Evolutionary conservation across 441 rosid genomes (phyloP).

Genomic region (Biscutella laevigata): DNA sequence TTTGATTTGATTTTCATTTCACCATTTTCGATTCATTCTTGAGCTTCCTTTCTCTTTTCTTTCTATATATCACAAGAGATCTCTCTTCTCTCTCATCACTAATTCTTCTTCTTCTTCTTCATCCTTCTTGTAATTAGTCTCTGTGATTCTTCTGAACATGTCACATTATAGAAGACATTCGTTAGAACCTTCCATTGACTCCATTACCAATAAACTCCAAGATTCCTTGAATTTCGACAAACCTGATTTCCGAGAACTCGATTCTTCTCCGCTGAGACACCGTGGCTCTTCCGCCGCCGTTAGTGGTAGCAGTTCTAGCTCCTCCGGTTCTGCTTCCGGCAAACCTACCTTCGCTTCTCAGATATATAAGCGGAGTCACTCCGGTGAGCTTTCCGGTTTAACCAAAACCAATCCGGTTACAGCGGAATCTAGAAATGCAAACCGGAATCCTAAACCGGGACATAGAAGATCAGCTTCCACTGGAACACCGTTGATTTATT

Average conservation of each 20-base stretch:
- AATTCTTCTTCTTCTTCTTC: slow-evolving; percentile 8
- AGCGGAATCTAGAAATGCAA: slow-evolving; percentile 28
- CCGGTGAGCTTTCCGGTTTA: slow-evolving; percentile 27
- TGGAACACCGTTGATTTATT: slow-evolving; percentile 54
- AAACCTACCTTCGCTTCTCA: slow-evolving; percentile 23
- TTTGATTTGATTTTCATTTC: no score
- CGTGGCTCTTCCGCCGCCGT: slow-evolving; percentile 29
- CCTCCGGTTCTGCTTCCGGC: slow-evolving; percentile 45
- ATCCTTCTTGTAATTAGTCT: neutral
- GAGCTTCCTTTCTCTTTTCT: neutral
- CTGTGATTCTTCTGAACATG: slow-evolving; percentile 9
- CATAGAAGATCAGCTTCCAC: slow-evolving; percentile 65
- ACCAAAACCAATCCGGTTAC: slow-evolving; percentile 17
- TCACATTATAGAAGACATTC: slow-evolving; percentile 32
- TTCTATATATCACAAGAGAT: slow-evolving; percentile 30
- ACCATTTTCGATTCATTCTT: slow-evolving; percentile 17
- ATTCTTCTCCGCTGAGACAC: slow-evolving; percentile 40
- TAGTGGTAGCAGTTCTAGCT: slow-evolving; percentile 27
- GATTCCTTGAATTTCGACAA: slow-evolving; percentile 40
- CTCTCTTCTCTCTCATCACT: slow-evolving; percentile 17
- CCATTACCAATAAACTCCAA: slow-evolving; percentile 27
- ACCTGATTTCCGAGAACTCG: slow-evolving; percentile 56
- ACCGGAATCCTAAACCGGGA: slow-evolving; percentile 33
- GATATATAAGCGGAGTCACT: slow-evolving; percentile 11
- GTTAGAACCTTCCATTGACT: slow-evolving; percentile 27